Conservation (phyloP, 2,329 filamentous ascomycete genomes). For the Myriosclerotinia scirpicola region DNA sequence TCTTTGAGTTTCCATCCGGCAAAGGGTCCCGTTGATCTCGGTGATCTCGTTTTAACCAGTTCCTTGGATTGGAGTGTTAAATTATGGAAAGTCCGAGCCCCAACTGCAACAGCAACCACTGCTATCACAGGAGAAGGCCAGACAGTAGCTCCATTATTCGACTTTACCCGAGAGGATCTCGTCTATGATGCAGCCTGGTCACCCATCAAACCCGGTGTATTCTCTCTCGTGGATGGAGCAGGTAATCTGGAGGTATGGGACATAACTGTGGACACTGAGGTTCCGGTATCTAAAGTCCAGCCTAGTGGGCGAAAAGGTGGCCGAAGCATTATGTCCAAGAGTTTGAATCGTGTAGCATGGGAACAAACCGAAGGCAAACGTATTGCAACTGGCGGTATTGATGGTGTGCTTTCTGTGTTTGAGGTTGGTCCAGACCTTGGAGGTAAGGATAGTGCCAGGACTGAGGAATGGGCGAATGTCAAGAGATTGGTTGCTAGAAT, state of each 20-base stretch:
- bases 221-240: constrained; percentile 89
- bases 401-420: constrained; percentile 87
- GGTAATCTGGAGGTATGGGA: constrained; percentile 96
- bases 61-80: constrained; percentile 97
- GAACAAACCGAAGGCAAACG: constrained; percentile 85
- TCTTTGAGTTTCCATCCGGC: constrained; percentile 94
- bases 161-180: constrained; percentile 91
- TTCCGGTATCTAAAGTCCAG: constrained; percentile 78
- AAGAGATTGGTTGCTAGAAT: constrained; percentile 83
- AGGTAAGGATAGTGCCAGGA: constrained; percentile 77
- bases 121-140: constrained; percentile 49
- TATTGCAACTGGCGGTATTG: constrained; percentile 86
- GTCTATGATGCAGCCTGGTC: constrained; percentile 98
- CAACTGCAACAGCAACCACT: constrained; percentile 66
- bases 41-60: constrained; percentile 88
- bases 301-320: constrained; percentile 67
- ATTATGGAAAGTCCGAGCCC: constrained; percentile 89
- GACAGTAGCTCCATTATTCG: constrained; percentile 71
- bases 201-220: constrained; percentile 89
- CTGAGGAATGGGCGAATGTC: constrained; percentile 89
- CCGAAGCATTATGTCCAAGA: constrained; percentile 72
- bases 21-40: constrained; percentile 87
- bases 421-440: constrained; percentile 83
- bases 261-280: constrained; percentile 86
- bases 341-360: constrained; percentile 93